These are phyloP conservation scores for Pilatotrama ljubarskyi DNA, from an alignment of 768 basidiomycete genomes.

Conservation along the genomic window DNA sequence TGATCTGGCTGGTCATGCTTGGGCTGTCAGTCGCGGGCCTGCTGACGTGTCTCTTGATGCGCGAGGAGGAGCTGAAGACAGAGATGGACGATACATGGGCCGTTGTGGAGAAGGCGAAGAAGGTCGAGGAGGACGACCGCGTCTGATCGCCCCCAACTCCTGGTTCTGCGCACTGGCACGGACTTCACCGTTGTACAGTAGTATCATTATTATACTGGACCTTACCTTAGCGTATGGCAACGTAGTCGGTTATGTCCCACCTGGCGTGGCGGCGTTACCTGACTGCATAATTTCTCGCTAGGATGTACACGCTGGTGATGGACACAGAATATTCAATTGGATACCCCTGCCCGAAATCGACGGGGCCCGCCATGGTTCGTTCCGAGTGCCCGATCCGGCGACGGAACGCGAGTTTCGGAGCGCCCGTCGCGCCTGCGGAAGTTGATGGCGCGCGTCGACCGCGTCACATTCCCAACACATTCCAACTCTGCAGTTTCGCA, in stretches of 20 bases:
- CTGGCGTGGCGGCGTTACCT: too few relatives aligned
- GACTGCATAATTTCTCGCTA: too few relatives aligned
- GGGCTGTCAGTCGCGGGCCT: slow-evolving; percentile 34
- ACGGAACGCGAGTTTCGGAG: background rate
- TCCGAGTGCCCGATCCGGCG: background rate
- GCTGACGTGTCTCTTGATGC: slow-evolving; percentile 29
- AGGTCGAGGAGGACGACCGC: background rate
- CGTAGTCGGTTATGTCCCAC: background rate
- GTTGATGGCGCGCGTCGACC: background rate
- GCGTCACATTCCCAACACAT: background rate
- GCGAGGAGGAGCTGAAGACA: slow-evolving; percentile 30
- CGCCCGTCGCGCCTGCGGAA: background rate
- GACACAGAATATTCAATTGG: background rate
- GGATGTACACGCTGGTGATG: too few relatives aligned
- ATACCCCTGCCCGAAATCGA: too few relatives aligned
- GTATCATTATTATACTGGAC: background rate
- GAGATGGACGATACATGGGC: slow-evolving; percentile 30
- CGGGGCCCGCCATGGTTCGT: too few relatives aligned
- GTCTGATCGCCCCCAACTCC: background rate
- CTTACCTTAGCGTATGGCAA: background rate
- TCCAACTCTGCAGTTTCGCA: background rate
- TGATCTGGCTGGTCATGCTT: slow-evolving; percentile 36
- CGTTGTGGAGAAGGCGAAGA: slow-evolving; percentile 10
- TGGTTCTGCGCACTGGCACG: background rate
- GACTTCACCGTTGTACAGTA: background rate